Evolutionary conservation across 1,284 basidiomycete species (phyloP).

Genomic region (Boletus albobrunnescens): DNA sequence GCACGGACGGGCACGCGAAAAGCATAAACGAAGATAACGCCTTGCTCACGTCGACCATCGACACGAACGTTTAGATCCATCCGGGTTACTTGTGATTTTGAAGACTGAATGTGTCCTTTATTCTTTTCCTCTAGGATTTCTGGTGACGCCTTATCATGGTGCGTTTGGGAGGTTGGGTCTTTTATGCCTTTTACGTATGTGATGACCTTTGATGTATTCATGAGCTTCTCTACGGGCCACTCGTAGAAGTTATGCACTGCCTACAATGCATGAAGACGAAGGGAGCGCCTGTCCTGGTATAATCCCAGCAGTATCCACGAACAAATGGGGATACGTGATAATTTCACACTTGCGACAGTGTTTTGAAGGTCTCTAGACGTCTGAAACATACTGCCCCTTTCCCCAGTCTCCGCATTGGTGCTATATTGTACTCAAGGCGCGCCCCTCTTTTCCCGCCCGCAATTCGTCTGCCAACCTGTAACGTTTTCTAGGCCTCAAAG

Average conservation of each 20-base stretch:
- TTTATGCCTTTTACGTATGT: slow-evolving; percentile 9
- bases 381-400: slow-evolving; percentile 1
- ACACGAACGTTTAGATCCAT: slow-evolving; percentile 11
- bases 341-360: background rate
- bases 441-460: background rate
- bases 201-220: slow-evolving; percentile 14
- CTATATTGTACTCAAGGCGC: background rate
- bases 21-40: slow-evolving; percentile 6
- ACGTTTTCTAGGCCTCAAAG: background rate
- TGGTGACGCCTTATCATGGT: background rate
- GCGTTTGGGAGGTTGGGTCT: background rate
- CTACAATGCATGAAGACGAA: background rate
- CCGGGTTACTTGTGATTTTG: background rate
- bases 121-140: background rate
- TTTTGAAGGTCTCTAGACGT: background rate
- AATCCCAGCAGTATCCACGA: background rate
- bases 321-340: background rate
- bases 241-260: background rate
- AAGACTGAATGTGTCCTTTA: background rate
- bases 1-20: slow-evolving; percentile 3
- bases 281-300: background rate
- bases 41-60: slow-evolving; percentile 14
- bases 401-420: background rate
- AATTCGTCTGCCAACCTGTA: background rate
- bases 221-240: background rate